Conservation (phyloP, 1,284 basidiomycete species). For the Malassezia brasiliensis region DNA sequence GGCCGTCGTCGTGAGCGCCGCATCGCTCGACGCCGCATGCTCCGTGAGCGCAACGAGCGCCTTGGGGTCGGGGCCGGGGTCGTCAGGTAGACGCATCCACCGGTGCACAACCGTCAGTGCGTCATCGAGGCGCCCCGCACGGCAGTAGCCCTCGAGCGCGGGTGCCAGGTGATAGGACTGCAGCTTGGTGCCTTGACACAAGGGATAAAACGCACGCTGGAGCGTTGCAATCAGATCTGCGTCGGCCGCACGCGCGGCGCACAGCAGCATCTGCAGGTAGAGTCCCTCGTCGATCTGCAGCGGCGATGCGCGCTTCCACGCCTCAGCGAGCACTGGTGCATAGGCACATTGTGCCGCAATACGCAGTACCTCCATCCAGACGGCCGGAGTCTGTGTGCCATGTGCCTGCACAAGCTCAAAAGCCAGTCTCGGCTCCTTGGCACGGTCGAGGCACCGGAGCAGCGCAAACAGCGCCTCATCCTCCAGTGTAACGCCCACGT, state of each 20-base stretch:
- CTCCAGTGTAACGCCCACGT: constrained; percentile 12
- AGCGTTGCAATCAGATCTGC: constrained; percentile 18
- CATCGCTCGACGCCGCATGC: constrained; percentile 13
- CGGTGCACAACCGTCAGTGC: constrained; percentile 20
- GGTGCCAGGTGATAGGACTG: constrained; percentile 34
- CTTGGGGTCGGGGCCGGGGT: constrained; percentile 4
- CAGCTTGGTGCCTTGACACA: constrained; percentile 6
- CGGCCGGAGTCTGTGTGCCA: constrained; percentile 14
- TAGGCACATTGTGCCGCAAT: constrained; percentile 26
- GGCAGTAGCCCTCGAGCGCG: constrained; percentile 31
- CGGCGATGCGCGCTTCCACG: constrained; percentile 27
- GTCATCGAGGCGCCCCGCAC: constrained; percentile 16
- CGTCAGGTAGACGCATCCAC: constrained; percentile 5
- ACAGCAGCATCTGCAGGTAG: constrained; percentile 19
- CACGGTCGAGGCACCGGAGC: constrained; percentile 17
- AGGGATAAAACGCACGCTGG: constrained; percentile 14
- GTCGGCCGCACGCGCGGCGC: constrained; percentile 26
- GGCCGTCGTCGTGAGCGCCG: constrained; percentile 11
- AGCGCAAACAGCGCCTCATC: constrained; percentile 15
- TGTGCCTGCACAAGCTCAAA: constrained; percentile 22
- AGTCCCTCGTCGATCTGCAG: constrained; percentile 29
- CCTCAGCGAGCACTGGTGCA: constrained; percentile 25
- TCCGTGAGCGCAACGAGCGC: constrained; percentile 17
- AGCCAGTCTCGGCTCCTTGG: constrained; percentile 23
- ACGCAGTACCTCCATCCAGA: constrained; percentile 34